phyloP scores from a whole-genome alignment of 805 yeast genomes.

The Hanseniaspora lindneri region DNA sequence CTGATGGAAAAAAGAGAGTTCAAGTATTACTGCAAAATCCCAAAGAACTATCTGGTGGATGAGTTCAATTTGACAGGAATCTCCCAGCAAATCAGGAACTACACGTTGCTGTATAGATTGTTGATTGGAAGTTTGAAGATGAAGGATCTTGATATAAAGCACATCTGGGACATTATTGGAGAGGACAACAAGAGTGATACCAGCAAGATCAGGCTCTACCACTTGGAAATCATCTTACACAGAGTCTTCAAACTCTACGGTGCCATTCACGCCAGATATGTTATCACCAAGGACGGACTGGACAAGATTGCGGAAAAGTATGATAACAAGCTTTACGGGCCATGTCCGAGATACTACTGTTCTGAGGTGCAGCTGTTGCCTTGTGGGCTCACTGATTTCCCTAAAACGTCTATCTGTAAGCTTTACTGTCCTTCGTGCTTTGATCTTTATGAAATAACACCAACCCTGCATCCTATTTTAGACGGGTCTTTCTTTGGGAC shows the following conservation, averaged over 20 bases:
- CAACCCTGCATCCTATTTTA: conserved; percentile 72
- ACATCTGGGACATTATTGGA: conserved; percentile 19
- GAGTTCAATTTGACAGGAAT: conserved; percentile 92
- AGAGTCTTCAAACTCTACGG: conserved; percentile 90
- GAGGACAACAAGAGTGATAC: conserved; percentile 14
- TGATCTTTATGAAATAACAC: conserved; percentile 78
- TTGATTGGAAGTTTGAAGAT: conserved; percentile 65
- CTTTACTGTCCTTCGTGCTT: conserved; percentile 90
- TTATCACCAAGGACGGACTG: conserved; percentile 78
- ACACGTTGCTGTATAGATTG: conserved; percentile 81
- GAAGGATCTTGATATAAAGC: conserved; percentile 31
- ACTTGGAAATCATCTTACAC: conserved; percentile 54
- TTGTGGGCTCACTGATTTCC: conserved; percentile 78
- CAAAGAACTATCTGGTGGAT: conserved; percentile 87
- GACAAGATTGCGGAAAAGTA: conserved; percentile 89
- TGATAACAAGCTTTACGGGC: conserved; percentile 78
- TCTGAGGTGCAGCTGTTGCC: conserved; percentile 85
- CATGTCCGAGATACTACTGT: conserved; percentile 82
- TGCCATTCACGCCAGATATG: conserved; percentile 82
- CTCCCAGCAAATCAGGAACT: conserved; percentile 72
- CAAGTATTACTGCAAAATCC: conserved; percentile 77
- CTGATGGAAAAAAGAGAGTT: conserved; percentile 46
- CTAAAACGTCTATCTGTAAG: conserved; percentile 85
- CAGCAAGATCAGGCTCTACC: not conserved
- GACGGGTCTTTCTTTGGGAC: conserved; percentile 98